phyloP scores from a whole-genome alignment of 352 stramenopile species.

The Aphanomyces stellatus region DNA sequence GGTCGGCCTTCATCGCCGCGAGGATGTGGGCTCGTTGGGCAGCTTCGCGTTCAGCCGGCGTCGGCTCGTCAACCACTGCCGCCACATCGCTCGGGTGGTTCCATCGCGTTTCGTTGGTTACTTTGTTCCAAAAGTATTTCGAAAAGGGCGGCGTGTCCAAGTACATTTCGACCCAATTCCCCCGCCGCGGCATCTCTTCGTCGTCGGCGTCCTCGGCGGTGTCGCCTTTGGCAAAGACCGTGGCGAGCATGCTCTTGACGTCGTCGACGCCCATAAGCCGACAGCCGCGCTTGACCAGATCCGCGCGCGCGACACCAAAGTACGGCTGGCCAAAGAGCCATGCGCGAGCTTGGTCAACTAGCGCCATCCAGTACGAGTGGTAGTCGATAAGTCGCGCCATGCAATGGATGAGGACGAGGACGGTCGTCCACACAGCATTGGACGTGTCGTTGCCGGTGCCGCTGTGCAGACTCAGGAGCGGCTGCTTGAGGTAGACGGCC shows the following conservation, averaged over 20 bases:
- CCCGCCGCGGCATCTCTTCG: constrained; percentile 19
- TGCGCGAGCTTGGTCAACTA: constrained; percentile 24
- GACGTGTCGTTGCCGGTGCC: constrained; percentile 25
- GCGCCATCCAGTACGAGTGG: constrained; percentile 46
- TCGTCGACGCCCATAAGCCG: constrained; percentile 29
- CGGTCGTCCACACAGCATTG: constrained; percentile 44
- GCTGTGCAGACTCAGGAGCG: background rate
- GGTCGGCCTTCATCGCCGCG: constrained; percentile 21
- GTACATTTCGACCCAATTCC: constrained; percentile 48
- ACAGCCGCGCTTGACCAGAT: constrained; percentile 42
- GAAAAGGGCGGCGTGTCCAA: constrained; percentile 50
- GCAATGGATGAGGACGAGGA: constrained; percentile 39
- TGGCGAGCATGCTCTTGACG: constrained; percentile 27
- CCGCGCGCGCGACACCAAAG: constrained; percentile 39
- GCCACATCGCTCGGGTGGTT: constrained; percentile 41
- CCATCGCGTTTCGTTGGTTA: constrained; percentile 47
- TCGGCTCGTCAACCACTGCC: constrained; percentile 30
- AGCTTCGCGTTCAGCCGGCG: background rate
- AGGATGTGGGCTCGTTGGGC: background rate
- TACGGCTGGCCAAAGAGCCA: constrained; percentile 45
- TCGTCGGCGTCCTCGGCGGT: constrained; percentile 10
- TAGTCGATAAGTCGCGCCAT: constrained; percentile 33
- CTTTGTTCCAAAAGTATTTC: constrained; percentile 55
- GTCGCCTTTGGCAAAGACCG: constrained; percentile 28
- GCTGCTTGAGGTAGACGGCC: background rate